These are phyloP conservation scores for barrel medic (Medicago truncatula) DNA, from an alignment of 306 rosid genomes.

Conservation along the genomic window MtrunA17r5.0-ANR NC_053045.1:60105501-60106000, in stretches of 20 bases:
- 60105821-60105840: constrained; percentile 39
- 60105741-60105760: constrained; percentile 84
- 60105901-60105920: constrained; percentile 19
- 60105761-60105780: constrained; percentile 79
- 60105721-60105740: constrained; percentile 81
- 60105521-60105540: constrained; percentile 94
- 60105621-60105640: constrained; percentile 2
- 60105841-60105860: constrained; percentile 13
- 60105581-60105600: constrained; percentile 15
- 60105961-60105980: constrained; percentile 24
- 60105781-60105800: constrained; percentile 97
- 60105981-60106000: neutral
- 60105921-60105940: neutral
- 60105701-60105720: constrained; percentile 33
- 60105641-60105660: constrained; percentile 1
- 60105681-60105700: constrained; percentile 22
- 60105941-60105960: constrained; percentile 1
- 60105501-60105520: constrained; percentile 95
- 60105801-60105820: constrained; percentile 77
- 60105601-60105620: constrained; percentile 11
- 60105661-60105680: constrained; percentile 24
- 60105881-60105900: constrained; percentile 8
- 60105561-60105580: neutral
- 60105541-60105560: constrained; percentile 69
- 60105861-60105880: constrained; percentile 44